phyloP scores from a whole-genome alignment of 805 yeast species.

The Candida tammaniensis region DNA sequence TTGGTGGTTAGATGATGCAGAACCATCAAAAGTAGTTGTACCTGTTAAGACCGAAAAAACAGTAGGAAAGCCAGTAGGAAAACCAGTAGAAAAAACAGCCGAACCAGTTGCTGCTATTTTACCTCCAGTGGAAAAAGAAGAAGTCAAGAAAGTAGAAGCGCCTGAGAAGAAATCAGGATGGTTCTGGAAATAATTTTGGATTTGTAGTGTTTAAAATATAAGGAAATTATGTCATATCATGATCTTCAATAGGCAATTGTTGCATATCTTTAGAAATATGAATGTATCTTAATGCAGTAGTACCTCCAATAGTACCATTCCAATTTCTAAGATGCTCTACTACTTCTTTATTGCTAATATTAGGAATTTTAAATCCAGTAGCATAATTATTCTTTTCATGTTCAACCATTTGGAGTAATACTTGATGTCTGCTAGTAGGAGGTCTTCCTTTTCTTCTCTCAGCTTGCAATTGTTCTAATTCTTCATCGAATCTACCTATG shows the following conservation, averaged over 20 bases:
- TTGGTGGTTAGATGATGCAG: slow-evolving; percentile 15
- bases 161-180: slow-evolving; percentile 10
- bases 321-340: slow-evolving; percentile 64
- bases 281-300: slow-evolving; percentile 56
- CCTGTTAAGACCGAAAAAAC: not conserved
- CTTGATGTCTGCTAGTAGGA: slow-evolving; percentile 63
- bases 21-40: not conserved
- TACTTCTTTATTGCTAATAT: slow-evolving; percentile 57
- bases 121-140: not conserved
- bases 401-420: slow-evolving; percentile 59
- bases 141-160: not conserved
- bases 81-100: not conserved
- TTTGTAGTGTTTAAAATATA: not conserved
- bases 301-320: slow-evolving; percentile 82
- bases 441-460: slow-evolving; percentile 90
- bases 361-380: slow-evolving; percentile 73
- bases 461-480: slow-evolving; percentile 56
- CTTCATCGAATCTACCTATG: slow-evolving; percentile 72
- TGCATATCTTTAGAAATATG: slow-evolving; percentile 29
- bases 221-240: slow-evolving; percentile 16
- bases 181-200: slow-evolving; percentile 13
- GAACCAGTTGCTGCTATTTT: not conserved
- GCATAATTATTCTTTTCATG: slow-evolving; percentile 60
- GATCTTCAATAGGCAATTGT: slow-evolving; percentile 22
- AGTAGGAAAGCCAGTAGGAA: not conserved